These are phyloP conservation scores for Picochlorum costavermella DNA, from an alignment of 139 green algal species.

Conservation along the genomic window DNA sequence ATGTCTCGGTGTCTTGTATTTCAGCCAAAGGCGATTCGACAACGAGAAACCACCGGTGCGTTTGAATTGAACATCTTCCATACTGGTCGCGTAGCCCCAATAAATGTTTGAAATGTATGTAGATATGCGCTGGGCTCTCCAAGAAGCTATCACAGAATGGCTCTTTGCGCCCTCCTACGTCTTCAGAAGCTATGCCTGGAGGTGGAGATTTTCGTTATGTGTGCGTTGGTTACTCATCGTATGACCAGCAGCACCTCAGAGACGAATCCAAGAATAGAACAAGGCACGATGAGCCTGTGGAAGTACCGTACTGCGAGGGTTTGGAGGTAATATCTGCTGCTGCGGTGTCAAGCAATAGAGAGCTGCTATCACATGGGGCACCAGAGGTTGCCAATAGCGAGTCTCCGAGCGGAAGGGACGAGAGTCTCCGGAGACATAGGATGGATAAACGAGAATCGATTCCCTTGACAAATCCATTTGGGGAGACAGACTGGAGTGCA, in stretches of 20 bases:
- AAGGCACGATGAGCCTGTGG: conserved; percentile 14
- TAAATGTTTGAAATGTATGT: not conserved
- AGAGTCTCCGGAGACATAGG: not conserved
- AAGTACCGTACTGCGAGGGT: conserved; percentile 31
- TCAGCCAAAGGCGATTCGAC: conserved; percentile 12
- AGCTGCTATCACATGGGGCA: conserved; percentile 18
- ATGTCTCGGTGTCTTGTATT: conserved; percentile 17
- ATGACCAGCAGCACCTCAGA: conserved; percentile 22
- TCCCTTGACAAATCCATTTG: not conserved
- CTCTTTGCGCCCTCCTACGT: conserved; percentile 5
- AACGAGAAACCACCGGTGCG: conserved; percentile 12
- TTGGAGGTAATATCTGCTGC: conserved; percentile 28
- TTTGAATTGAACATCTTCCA: not conserved
- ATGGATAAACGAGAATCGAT: not conserved
- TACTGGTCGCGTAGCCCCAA: not conserved
- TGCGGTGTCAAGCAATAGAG: conserved; percentile 12
- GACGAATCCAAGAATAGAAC: conserved; percentile 9
- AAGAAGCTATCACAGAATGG: conserved; percentile 2
- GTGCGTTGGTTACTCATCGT: conserved; percentile 27
- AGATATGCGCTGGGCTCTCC: conserved; percentile 19
- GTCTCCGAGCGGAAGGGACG: not conserved
- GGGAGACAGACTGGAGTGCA: conserved; percentile 12
- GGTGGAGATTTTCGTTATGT: conserved; percentile 28
- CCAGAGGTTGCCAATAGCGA: not conserved
- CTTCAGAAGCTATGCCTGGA: conserved; percentile 24